A percentile compares a stretch with the other conserved stretches of the same genome.
phyloP scores from a whole-genome alignment of 1,284 basidiomycete genomes.

The Puccinia polysora region DNA sequence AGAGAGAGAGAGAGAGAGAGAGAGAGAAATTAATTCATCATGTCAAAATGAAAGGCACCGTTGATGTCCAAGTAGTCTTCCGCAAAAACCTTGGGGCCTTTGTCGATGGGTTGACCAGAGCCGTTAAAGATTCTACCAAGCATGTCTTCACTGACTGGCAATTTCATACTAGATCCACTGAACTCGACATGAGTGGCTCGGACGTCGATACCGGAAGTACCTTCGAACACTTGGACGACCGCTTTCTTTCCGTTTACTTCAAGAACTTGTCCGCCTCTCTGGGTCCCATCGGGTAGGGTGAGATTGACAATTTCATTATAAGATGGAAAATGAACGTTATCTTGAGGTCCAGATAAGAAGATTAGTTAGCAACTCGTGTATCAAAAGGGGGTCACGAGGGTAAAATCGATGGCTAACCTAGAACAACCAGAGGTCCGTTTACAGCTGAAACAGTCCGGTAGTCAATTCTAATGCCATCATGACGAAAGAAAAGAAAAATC shows the following conservation, averaged over 20 bases:
- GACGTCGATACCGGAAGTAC: slow-evolving; percentile 95
- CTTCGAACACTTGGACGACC: slow-evolving; percentile 98
- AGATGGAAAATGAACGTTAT: slow-evolving; percentile 67
- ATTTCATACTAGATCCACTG: slow-evolving; percentile 95
- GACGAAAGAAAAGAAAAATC: slow-evolving; percentile 43
- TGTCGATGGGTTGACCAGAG: slow-evolving; percentile 94
- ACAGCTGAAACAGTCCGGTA: slow-evolving; percentile 93
- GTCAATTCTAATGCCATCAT: slow-evolving; percentile 59
- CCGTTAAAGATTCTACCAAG: slow-evolving; percentile 99
- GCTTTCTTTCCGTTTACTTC: slow-evolving; percentile 99
- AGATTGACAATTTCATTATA: slow-evolving; percentile 97
- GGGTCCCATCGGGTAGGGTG: slow-evolving; percentile 90
- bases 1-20: neutral
- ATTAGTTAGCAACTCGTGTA: slow-evolving; percentile 55
- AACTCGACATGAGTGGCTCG: slow-evolving; percentile 97
- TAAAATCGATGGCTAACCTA: slow-evolving; percentile 62
- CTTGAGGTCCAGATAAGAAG: slow-evolving; percentile 2
- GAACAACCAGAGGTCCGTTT: slow-evolving; percentile 87
- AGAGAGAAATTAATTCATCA: neutral
- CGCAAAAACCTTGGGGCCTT: slow-evolving; percentile 97
- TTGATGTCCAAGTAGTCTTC: slow-evolving; percentile 99
- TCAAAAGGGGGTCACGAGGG: slow-evolving; percentile 1
- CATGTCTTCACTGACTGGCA: slow-evolving; percentile 99
- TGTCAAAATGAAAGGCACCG: slow-evolving; percentile 65
- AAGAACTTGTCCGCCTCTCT: slow-evolving; percentile 92